Evolutionary conservation across 225 moss, liverwort and hornwort species (phyloP), one percentile per base, ranked within the genome.

Genomic region (Thuidium tamariscinum): DNA sequence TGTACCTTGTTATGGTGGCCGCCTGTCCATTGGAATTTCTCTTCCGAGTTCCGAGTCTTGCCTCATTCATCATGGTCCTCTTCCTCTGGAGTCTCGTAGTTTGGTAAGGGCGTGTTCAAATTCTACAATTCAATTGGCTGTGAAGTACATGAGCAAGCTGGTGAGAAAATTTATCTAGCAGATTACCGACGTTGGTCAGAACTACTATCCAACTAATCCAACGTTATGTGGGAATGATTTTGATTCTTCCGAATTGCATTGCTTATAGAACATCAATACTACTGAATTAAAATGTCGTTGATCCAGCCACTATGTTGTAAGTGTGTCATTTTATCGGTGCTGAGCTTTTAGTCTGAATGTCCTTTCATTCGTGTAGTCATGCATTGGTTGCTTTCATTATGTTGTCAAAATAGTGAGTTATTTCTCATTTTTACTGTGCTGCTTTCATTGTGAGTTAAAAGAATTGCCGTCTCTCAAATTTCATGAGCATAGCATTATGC

Each of bases 241-340:
- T 64, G 2, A 34, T 34, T 18, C 66, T 36, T 36, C 34, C 22
- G 1, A n/a, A 20, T 67, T 37, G 67, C 37, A 66, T 21, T 21
- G n/a, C 44, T 44, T 9, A 96, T 98, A 95, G 76, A 91, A 21
- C 20, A 65, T 65, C 84, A 84, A 20, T 75, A 85, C 85, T 88
- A 59, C 84, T 85, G 71, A 78, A 62, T 76, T 72, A 57, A 55
- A 61, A 59, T 36, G 81, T 56, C n/a, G 51, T 70, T 27, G 65
- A 18, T 65, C 65, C 65, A 60, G 34, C 12, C 65, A 26, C 42
- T 39, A 76, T 82, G 74, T n/a, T 49, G n/a, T 61, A 21, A 37
- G 66, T 82, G 44, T 82, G 39, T 41, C 62, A 48, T 70, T 90
- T 55, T 42, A 48, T 37, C 44, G 69, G 44, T 62, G 30, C 69